Evolutionary conservation across 768 basidiomycete species (phyloP).

Genomic region (Suillus sp.): DNA sequence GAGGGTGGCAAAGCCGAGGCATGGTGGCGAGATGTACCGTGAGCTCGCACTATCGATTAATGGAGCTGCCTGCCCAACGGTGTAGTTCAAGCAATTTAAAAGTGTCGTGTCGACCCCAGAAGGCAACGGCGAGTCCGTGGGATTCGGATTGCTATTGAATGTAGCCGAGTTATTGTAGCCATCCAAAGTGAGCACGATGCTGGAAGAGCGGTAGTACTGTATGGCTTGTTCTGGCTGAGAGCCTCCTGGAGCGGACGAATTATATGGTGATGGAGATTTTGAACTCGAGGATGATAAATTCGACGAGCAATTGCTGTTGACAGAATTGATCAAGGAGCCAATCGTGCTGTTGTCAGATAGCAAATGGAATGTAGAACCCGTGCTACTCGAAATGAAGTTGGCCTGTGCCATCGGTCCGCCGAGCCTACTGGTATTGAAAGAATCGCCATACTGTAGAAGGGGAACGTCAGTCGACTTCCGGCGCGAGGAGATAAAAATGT

Average conservation of each 20-base stretch:
- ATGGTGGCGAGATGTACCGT: slow-evolving; percentile 16
- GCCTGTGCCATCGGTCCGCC: slow-evolving; percentile 47
- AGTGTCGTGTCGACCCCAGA: slow-evolving; percentile 49
- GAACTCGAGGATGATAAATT: slow-evolving; percentile 36
- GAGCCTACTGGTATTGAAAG: slow-evolving; percentile 48
- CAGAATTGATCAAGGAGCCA: slow-evolving; percentile 42
- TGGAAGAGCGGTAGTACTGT: slow-evolving; percentile 73
- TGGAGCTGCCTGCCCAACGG: slow-evolving; percentile 60
- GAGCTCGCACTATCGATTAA: slow-evolving; percentile 45
- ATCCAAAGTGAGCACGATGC: slow-evolving; percentile 60
- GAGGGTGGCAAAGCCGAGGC: slow-evolving; percentile 17
- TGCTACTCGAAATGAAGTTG: slow-evolving; percentile 41
- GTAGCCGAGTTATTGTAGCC: slow-evolving; percentile 67
- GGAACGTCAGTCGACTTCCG: slow-evolving; percentile 19
- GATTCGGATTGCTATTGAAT: slow-evolving; percentile 40
- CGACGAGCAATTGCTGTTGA: slow-evolving; percentile 46
- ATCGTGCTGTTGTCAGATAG: slow-evolving; percentile 52
- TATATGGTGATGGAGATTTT: slow-evolving; percentile 36
- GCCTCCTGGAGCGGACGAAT: slow-evolving; percentile 25
- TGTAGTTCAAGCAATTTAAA: slow-evolving; percentile 60
- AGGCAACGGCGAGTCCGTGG: slow-evolving; percentile 53
- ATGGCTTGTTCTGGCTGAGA: slow-evolving; percentile 54
- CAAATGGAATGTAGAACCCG: slow-evolving; percentile 46
- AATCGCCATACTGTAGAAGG: slow-evolving; percentile 44
- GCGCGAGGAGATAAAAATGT: background rate